A percentile compares a stretch with the other conserved stretches of the same genome.
Evolutionary conservation across 208 protist genomes (phyloP).

Genomic region (Trypanosoma rangeli): DNA sequence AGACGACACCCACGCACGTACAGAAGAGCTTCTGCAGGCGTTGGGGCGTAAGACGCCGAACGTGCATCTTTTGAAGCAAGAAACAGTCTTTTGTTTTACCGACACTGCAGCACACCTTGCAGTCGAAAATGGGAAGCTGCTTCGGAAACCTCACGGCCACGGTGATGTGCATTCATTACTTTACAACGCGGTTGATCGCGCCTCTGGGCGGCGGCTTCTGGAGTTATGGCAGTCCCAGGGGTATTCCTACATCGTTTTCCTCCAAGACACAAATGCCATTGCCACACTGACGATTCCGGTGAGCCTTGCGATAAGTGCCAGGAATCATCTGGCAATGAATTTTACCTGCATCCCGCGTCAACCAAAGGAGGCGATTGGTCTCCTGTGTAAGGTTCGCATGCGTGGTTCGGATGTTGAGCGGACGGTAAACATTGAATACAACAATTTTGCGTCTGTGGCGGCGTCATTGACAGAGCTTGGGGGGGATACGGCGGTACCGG

Average conservation of each 20-base stretch:
- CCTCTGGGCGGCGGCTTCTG: slow-evolving; percentile 30
- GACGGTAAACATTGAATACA: slow-evolving; percentile 85
- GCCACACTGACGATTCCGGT: slow-evolving; percentile 71
- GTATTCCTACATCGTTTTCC: slow-evolving; percentile 81
- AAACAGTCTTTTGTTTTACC: slow-evolving; percentile 85
- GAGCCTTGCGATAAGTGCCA: slow-evolving; percentile 75
- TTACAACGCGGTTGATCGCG: slow-evolving; percentile 38
- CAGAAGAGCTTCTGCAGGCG: slow-evolving; percentile 59
- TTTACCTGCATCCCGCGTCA: slow-evolving; percentile 88
- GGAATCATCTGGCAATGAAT: slow-evolving; percentile 79
- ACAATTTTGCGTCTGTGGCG: slow-evolving; percentile 71
- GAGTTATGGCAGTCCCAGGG: slow-evolving; percentile 54
- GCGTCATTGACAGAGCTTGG: slow-evolving; percentile 39
- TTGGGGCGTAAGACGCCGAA: slow-evolving; percentile 62
- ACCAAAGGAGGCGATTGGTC: slow-evolving; percentile 80
- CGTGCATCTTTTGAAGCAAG: slow-evolving; percentile 87
- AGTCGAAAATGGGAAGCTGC: slow-evolving; percentile 45
- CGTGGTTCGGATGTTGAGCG: slow-evolving; percentile 24
- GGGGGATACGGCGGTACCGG: slow-evolving; percentile 36
- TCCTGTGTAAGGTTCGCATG: slow-evolving; percentile 46
- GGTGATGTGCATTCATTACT: slow-evolving; percentile 94
- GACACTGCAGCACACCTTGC: slow-evolving; percentile 78
- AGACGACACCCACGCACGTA: slow-evolving; percentile 88
- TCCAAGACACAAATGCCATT: slow-evolving; percentile 94
- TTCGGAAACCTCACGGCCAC: slow-evolving; percentile 94